Evolutionary conservation across 2,329 filamentous ascomycete species (phyloP).

Genomic region (Ceratocystis alfenasii): DNA sequence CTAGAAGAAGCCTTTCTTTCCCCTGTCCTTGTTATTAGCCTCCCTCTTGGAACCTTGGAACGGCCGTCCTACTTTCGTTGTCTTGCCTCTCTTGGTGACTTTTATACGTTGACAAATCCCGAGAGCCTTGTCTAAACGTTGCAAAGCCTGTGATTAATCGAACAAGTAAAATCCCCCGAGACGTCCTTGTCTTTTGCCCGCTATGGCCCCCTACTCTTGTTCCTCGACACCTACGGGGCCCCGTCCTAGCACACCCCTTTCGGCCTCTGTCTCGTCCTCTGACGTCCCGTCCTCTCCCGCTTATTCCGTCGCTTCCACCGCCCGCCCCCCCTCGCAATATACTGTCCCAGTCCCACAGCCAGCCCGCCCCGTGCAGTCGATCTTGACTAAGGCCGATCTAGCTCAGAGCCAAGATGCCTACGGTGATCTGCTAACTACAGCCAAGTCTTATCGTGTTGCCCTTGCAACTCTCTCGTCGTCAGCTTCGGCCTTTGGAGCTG

Average conservation of each 20-base stretch:
- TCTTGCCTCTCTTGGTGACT: no score
- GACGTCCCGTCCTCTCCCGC: constrained; percentile 50
- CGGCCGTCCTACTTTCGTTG: no score
- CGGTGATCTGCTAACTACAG: constrained; percentile 47
- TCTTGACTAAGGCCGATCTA: constrained; percentile 52
- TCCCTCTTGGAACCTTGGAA: not conserved
- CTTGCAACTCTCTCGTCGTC: constrained; percentile 49
- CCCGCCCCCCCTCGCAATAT: constrained; percentile 47
- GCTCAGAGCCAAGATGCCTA: constrained; percentile 52
- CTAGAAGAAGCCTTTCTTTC: not conserved
- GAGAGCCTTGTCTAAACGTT: no score
- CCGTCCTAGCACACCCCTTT: not conserved
- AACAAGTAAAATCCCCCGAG: not conserved
- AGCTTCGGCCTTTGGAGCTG: constrained; percentile 51
- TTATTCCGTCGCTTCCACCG: constrained; percentile 51
- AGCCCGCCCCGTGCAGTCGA: constrained; percentile 44
- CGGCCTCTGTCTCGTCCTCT: constrained; percentile 27
- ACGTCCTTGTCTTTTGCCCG: not conserved
- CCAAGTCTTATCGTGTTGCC: constrained; percentile 52
- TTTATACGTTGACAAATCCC: no score
- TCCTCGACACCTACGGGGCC: not conserved
- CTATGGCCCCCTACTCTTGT: not conserved
- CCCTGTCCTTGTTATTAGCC: not conserved
- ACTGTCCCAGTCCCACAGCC: constrained; percentile 50
- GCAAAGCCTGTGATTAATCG: not conserved